These are phyloP conservation scores for Penicillium pancosmium DNA, from an alignment of 495 filamentous ascomycete species.

Conservation along the genomic window DNA sequence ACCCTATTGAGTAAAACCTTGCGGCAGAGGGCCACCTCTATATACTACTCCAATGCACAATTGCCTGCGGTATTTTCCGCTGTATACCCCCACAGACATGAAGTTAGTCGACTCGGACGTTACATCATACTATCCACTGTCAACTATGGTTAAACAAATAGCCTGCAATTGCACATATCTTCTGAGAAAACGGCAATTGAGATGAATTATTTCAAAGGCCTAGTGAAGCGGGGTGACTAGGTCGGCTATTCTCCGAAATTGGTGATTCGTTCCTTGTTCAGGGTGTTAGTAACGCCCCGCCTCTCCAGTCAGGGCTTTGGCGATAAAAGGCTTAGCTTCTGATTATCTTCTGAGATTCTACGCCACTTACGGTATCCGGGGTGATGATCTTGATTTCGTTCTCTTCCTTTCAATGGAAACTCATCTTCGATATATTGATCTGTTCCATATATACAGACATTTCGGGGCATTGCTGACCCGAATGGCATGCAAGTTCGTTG, in stretches of 20 bases:
- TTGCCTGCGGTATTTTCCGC: constrained; percentile 1
- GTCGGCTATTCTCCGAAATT: constrained; percentile 8
- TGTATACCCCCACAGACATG: constrained; percentile 8
- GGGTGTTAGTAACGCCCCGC: constrained; percentile 4
- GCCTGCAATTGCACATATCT: background rate
- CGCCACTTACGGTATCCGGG: background rate
- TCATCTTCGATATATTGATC: background rate
- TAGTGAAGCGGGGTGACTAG: constrained; percentile 2
- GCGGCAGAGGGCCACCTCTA: background rate
- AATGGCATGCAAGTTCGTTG: background rate
- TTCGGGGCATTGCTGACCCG: background rate
- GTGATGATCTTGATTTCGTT: constrained; percentile 10
- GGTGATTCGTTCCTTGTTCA: background rate
- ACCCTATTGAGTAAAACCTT: background rate
- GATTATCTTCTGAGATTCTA: constrained; percentile 1
- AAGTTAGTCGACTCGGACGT: background rate
- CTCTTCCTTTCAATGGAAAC: background rate
- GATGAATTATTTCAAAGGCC: constrained; percentile 5
- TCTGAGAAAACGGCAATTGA: constrained; percentile 10
- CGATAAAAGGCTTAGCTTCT: constrained; percentile 1
- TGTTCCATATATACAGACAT: background rate
- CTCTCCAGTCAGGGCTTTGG: constrained; percentile 1
- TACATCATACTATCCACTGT: constrained; percentile 9
- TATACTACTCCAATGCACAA: constrained; percentile 5
- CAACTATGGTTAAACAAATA: constrained; percentile 12